Base-by-base conservation (phyloP, 2,329 filamentous ascomycete species). In the Magnaporthiopsis incrustans region DNA sequence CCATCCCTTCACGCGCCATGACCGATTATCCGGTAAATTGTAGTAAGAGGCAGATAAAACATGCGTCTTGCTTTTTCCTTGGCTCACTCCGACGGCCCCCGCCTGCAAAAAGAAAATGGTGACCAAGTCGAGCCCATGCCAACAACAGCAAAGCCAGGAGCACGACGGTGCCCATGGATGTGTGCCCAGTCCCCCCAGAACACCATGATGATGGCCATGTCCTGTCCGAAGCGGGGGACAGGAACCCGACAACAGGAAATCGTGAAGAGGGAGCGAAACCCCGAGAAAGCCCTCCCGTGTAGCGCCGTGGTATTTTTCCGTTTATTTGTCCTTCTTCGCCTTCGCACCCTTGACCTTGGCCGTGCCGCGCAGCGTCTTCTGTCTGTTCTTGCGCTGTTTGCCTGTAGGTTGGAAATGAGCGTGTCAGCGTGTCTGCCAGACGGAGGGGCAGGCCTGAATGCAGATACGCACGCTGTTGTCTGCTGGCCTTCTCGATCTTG, bases 381-480 rank as follows among this genome's bases (percentile, higher is more conserved):
- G 88, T 81, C 94, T 89, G 91, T 99, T 99, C 92, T 99, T 99
- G 86, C 95, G 91, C 86, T 98, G 95, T 88, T 99, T 99, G 89
- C 94, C 94, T 98, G 82, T 85, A 64, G 27, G 62, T 38, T 6
- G 32, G 32, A 7, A 61, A 30, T 2, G 18, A 26, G 6, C 10
- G 12, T 10, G 61, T 62, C 50, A 62, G 61, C 61, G 35, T 14
- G 25, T 56, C 57, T 15, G 10, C 11, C 25, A 26, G 26, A 30
- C 5, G n/a, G 26, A 60, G 18, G 26, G 61, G 10, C 1, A 15
- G 18, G 15, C 14, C 4, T n/a, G 26, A 44, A 26, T 2, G 5
- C 12, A 53, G 26, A n/a, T 60, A 61, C 94, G 78, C 93, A 97
- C 95, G 93, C 84, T 99, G 95, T 85, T 99, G 95, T 88, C 95